Conservation (phyloP, 306 rosid species). For the Trifolium repens region DNA sequence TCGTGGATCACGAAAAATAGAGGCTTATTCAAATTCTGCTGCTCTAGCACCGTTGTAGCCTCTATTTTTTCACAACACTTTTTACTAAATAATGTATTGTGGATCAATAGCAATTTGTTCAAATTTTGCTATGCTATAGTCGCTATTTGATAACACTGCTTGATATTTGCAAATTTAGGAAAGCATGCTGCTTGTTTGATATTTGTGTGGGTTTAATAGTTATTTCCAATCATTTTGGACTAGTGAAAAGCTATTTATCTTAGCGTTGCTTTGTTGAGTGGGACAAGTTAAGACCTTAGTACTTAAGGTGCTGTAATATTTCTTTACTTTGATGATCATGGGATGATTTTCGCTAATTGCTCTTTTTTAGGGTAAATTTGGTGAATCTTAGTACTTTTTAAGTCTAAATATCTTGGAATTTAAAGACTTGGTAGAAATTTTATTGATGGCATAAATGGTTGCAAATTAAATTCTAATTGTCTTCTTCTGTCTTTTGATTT, state of each 20-base stretch:
- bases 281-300: not conserved
- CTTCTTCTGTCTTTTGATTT: slow-evolving; percentile 13
- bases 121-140: too few relatives aligned
- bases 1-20: too few relatives aligned
- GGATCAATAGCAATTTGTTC: too few relatives aligned
- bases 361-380: not conserved
- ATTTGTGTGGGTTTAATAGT: slow-evolving; percentile 15
- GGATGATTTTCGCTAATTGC: not conserved
- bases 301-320: slow-evolving; percentile 22
- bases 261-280: not conserved
- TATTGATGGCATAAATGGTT: not conserved
- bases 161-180: not conserved
- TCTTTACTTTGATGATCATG: slow-evolving; percentile 17
- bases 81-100: too few relatives aligned
- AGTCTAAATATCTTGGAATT: not conserved
- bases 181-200: slow-evolving; percentile 10
- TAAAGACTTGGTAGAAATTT: not conserved
- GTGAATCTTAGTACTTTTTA: not conserved
- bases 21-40: too few relatives aligned
- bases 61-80: too few relatives aligned
- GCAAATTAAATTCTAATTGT: not conserved
- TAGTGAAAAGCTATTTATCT: not conserved
- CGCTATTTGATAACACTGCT: too few relatives aligned
- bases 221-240: slow-evolving; percentile 6
- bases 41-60: too few relatives aligned